Evolutionary conservation across 2,329 filamentous ascomycete genomes (phyloP).

Genomic region (Zarea fungicola): DNA sequence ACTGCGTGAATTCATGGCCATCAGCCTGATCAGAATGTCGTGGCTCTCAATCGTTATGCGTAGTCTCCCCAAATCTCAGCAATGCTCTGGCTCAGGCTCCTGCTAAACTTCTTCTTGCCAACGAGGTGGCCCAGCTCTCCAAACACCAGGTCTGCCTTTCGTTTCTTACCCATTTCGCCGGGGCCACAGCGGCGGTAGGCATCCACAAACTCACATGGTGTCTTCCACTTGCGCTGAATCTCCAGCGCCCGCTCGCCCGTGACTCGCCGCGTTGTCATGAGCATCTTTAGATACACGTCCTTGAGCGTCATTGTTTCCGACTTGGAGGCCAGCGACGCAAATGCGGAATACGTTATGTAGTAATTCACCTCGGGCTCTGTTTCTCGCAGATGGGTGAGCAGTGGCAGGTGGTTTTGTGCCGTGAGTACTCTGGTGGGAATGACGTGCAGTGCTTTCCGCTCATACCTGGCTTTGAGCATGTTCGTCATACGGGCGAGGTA

Average conservation of each 20-base stretch:
- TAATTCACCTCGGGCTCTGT: slow-evolving; percentile 46
- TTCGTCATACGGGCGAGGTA: slow-evolving; percentile 70
- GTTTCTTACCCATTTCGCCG: slow-evolving; percentile 46
- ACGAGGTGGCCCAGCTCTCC: slow-evolving; percentile 52
- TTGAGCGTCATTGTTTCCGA: slow-evolving; percentile 67
- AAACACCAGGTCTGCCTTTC: slow-evolving; percentile 56
- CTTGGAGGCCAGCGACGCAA: slow-evolving; percentile 68
- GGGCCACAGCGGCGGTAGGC: slow-evolving; percentile 56
- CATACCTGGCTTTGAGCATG: slow-evolving; percentile 61
- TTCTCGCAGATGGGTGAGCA: slow-evolving; percentile 54
- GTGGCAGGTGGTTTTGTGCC: slow-evolving; percentile 58
- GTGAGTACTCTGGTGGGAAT: slow-evolving; percentile 63
- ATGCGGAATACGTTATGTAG: slow-evolving; percentile 65
- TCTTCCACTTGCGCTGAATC: slow-evolving; percentile 74
- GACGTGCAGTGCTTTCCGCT: slow-evolving; percentile 50
- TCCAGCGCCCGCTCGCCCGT: slow-evolving; percentile 74
- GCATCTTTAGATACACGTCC: slow-evolving; percentile 77
- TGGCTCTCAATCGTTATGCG: background rate
- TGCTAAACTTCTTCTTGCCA: slow-evolving; percentile 64
- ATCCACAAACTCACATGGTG: slow-evolving; percentile 65
- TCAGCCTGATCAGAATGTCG: background rate
- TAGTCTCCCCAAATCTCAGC: slow-evolving; percentile 65
- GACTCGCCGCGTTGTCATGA: slow-evolving; percentile 73
- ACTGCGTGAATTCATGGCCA: background rate
- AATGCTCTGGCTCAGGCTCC: slow-evolving; percentile 61